phyloP scores from a whole-genome alignment of 768 basidiomycete species.

The Termitomyces heimii region DNA sequence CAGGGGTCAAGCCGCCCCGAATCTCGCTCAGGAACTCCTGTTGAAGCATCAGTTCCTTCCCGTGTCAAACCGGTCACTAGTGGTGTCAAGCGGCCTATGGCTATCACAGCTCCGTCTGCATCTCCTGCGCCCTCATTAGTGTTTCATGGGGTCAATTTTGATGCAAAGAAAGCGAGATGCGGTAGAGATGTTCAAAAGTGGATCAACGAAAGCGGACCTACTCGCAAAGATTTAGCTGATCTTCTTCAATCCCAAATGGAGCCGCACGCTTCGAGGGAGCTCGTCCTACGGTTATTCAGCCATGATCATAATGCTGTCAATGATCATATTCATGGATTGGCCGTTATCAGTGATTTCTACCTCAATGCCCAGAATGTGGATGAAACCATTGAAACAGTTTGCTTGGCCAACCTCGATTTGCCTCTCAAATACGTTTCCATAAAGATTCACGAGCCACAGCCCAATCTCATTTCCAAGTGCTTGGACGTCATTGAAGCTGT shows the following conservation, averaged over 20 bases:
- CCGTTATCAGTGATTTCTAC: slow-evolving; percentile 72
- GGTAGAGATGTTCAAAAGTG: slow-evolving; percentile 76
- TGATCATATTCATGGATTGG: slow-evolving; percentile 79
- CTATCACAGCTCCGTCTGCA: slow-evolving; percentile 24
- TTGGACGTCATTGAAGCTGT: slow-evolving; percentile 82
- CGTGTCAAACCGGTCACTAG: slow-evolving; percentile 29
- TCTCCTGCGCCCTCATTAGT: slow-evolving; percentile 28
- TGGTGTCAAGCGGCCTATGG: slow-evolving; percentile 39
- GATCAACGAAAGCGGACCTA: slow-evolving; percentile 82
- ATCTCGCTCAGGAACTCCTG: slow-evolving; percentile 37
- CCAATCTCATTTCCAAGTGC: slow-evolving; percentile 83
- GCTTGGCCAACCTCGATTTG: slow-evolving; percentile 86
- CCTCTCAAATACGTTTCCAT: slow-evolving; percentile 92
- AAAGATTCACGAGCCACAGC: slow-evolving; percentile 85
- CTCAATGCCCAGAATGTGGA: slow-evolving; percentile 48
- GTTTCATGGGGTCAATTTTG: slow-evolving; percentile 50
- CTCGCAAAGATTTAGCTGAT: slow-evolving; percentile 83
- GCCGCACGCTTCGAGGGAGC: slow-evolving; percentile 66
- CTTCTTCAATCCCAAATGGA: slow-evolving; percentile 91
- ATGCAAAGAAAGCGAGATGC: slow-evolving; percentile 60
- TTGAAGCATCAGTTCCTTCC: slow-evolving; percentile 25
- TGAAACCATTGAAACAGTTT: slow-evolving; percentile 53
- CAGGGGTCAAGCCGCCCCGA: slow-evolving; percentile 51
- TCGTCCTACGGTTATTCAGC: slow-evolving; percentile 80
- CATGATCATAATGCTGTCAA: slow-evolving; percentile 94